Conservation (phyloP, 2,329 filamentous ascomycete genomes). For the Botryotinia calthae region DNA sequence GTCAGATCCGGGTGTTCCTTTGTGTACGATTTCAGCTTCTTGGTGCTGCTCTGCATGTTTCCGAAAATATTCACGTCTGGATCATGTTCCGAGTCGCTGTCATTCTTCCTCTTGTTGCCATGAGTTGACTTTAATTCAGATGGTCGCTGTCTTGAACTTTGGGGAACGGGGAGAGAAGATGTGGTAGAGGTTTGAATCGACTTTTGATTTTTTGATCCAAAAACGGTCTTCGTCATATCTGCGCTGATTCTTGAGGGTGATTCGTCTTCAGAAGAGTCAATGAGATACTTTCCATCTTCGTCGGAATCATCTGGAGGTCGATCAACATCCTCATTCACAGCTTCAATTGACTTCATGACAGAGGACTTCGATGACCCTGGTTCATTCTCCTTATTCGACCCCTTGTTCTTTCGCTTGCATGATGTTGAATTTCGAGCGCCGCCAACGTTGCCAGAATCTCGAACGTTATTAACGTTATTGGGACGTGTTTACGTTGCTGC, state of each 20-base stretch:
- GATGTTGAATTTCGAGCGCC: neutral
- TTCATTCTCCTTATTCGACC: slow-evolving; percentile 12
- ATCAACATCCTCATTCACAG: neutral
- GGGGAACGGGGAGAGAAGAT: neutral
- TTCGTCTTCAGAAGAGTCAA: slow-evolving; percentile 16
- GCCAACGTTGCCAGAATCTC: neutral
- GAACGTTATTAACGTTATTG: neutral
- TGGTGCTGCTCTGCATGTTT: slow-evolving; percentile 18
- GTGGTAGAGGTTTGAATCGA: neutral
- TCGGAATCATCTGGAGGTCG: slow-evolving; percentile 20
- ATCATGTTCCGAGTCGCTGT: slow-evolving; percentile 20
- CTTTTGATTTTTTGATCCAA: neutral
- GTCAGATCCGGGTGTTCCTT: neutral
- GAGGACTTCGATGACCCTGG: neutral
- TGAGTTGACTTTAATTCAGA: slow-evolving; percentile 11
- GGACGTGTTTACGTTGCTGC: neutral
- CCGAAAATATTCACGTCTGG: slow-evolving; percentile 27
- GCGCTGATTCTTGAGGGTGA: slow-evolving; percentile 3
- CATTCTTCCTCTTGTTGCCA: slow-evolving; percentile 27
- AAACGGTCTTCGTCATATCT: slow-evolving; percentile 17
- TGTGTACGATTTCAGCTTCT: slow-evolving; percentile 15
- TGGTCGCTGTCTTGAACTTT: neutral
- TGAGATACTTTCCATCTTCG: neutral
- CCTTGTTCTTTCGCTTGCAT: slow-evolving; percentile 1
- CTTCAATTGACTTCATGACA: neutral